Base-by-base conservation (phyloP, 1,139 yeast genomes). In the Debaryomycetaceae sp. region DNA sequence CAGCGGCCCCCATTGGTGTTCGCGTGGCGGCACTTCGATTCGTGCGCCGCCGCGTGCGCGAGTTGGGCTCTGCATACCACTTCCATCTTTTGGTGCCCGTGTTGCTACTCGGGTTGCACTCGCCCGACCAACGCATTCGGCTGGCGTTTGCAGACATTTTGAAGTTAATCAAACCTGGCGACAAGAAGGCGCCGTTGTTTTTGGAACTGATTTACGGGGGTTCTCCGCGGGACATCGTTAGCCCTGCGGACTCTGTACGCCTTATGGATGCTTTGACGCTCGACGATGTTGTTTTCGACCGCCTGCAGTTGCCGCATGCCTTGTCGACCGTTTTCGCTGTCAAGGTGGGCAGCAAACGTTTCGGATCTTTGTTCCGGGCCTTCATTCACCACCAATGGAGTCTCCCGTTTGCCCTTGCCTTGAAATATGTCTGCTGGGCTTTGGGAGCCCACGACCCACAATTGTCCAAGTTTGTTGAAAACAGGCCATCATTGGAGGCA, bases 181-280 rank as follows among this genome's bases (percentile, higher is more conserved):
- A 34, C 15, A 54, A 53, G 29, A 34, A 49, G 3, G 36, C 48
- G 10, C 30, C 36, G 1, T 52, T 65, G 23, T 63, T 55, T 38
- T 45, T 65, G 56, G 73, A 68, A n/a, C 56, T 57, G 37, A 58
- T 68, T 29, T 68, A 66, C 41, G 54, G 65, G 52, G 37, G 70
- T 56, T 32, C 60, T 53, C 39, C 57, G 46, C 41, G 67, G 29
- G 75, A 82, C 16, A 66, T 81, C 46, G 63, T 86, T 22, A 63
- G 82, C 22, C 82, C 88, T 29, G 72, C 75, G 32, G 94, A 85
- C 49, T 76, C 78, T 4, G 42, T 77, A 16, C 54, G 59, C 2
- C 51, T 63, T n/a, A 53, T 83, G 27, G 34, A 23, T 45, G 62
- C 28, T 30, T 35, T 4, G 33, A 40, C 15, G 52, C 50, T 56